These are phyloP conservation scores for Ambrosiella beaveri DNA, from an alignment of 2,329 filamentous ascomycete genomes.

Conservation along the genomic window DNA sequence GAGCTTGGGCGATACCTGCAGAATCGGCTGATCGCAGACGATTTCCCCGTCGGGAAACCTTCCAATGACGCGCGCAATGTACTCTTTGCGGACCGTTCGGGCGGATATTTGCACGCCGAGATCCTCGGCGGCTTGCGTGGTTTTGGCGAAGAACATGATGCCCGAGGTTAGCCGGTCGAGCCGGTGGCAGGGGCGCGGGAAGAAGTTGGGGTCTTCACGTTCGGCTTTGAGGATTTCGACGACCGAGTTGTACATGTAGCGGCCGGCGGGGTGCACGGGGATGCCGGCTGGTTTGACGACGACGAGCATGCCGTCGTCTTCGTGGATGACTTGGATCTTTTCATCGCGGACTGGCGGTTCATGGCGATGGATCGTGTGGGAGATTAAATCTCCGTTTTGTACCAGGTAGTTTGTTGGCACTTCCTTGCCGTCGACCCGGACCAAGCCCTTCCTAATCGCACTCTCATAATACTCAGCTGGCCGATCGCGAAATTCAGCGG, in stretches of 20 bases:
- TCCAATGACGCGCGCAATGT: conserved; percentile 78
- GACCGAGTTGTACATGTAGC: conserved; percentile 91
- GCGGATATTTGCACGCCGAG: conserved; percentile 61
- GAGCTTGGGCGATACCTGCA: conserved; percentile 86
- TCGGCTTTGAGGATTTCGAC: conserved; percentile 85
- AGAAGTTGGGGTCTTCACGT: conserved; percentile 32
- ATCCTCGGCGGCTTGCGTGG: conserved; percentile 57
- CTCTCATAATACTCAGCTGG: conserved; percentile 71
- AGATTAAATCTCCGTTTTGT: conserved; percentile 79
- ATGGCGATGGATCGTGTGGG: conserved; percentile 85
- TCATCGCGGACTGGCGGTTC: conserved; percentile 80
- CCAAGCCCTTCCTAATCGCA: conserved; percentile 64
- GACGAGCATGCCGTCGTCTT: conserved; percentile 84
- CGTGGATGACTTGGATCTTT: conserved; percentile 67
- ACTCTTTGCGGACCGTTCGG: conserved; percentile 84
- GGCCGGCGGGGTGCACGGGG: conserved; percentile 84
- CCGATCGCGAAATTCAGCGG: conserved; percentile 79
- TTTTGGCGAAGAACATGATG: conserved; percentile 95
- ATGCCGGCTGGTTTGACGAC: conserved; percentile 94
- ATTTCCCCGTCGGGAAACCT: conserved; percentile 83
- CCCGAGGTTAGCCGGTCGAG: conserved; percentile 86
- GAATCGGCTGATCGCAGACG: conserved; percentile 81
- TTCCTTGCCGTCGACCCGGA: conserved; percentile 61
- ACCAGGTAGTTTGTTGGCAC: conserved; percentile 53
- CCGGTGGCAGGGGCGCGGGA: conserved; percentile 65